phyloP scores from a whole-genome alignment of 2,329 filamentous ascomycete species.

The Dactylonectria estremocensis region DNA sequence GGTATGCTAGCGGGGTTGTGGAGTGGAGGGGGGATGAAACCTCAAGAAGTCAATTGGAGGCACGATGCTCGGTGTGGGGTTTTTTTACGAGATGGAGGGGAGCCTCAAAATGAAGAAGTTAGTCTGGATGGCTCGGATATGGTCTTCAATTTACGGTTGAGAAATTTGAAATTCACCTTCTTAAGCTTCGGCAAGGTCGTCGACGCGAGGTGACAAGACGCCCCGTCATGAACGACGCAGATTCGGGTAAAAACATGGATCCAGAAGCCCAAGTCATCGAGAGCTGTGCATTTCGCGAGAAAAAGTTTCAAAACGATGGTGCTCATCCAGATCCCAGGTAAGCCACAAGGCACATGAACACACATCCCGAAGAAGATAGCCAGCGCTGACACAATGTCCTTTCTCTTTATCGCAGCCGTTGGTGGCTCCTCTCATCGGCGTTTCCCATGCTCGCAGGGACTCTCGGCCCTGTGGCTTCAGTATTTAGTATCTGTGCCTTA shows the following conservation, averaged over 20 bases:
- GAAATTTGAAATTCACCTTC: neutral
- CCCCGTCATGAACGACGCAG: constrained; percentile 59
- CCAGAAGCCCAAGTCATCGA: constrained; percentile 37
- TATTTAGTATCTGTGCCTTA: constrained; percentile 88
- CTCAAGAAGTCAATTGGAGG: no score
- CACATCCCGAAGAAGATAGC: no score
- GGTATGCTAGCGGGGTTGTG: neutral
- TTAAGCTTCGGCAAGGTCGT: neutral
- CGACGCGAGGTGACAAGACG: neutral
- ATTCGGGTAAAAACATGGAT: constrained; percentile 52
- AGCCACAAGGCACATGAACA: constrained; percentile 28
- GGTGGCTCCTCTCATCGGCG: constrained; percentile 75
- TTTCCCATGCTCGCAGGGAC: constrained; percentile 88
- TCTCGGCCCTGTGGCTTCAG: constrained; percentile 87
- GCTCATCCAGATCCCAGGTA: constrained; percentile 63
- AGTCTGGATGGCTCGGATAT: no score
- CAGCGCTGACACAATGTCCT: neutral
- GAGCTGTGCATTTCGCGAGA: constrained; percentile 35
- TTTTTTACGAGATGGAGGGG: no score
- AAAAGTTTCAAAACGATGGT: constrained; percentile 56
- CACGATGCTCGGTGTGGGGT: no score
- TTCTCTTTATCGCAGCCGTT: constrained; percentile 61
- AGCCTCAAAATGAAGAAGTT: no score
- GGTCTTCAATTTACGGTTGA: neutral
- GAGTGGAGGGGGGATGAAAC: no score